Conservation (phyloP, 257 asterid genomes). For the Eucommia ulmoides region DNA sequence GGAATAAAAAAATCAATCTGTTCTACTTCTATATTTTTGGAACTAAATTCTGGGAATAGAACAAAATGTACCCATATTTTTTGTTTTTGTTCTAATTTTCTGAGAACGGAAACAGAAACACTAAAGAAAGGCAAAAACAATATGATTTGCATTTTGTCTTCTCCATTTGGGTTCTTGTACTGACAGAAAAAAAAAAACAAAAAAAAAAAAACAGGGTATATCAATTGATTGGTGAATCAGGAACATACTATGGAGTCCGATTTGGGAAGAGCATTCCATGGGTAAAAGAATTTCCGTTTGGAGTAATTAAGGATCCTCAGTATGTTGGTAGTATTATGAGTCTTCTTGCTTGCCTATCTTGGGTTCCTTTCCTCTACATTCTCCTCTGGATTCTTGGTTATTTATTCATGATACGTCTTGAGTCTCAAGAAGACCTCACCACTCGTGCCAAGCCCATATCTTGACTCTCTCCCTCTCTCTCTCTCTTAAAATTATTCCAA, state of each 20-base stretch:
- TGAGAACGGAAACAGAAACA: too few species aligned
- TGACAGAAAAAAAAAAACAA: too few species aligned
- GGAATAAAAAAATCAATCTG: too few species aligned
- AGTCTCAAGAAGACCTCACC: slow-evolving; percentile 62
- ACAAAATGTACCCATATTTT: too few species aligned
- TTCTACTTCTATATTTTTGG: too few species aligned
- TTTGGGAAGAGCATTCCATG: slow-evolving; percentile 79
- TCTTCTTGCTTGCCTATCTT: slow-evolving; percentile 60
- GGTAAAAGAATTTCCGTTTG: slow-evolving; percentile 82
- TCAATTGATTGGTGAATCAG: slow-evolving; percentile 81
- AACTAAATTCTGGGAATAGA: too few species aligned
- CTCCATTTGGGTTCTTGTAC: too few species aligned
- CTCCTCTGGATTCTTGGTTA: slow-evolving; percentile 66
- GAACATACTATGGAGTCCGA: slow-evolving; percentile 89
- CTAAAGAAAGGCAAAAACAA: too few species aligned
- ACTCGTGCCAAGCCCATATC: slow-evolving; percentile 67
- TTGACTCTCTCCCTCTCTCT: too few species aligned
- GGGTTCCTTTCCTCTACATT: slow-evolving; percentile 58
- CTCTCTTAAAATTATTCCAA: too few species aligned
- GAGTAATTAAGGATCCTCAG: slow-evolving; percentile 84
- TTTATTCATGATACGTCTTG: slow-evolving; percentile 48
- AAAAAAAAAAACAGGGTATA: slow-evolving; percentile 55
- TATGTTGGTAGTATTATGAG: slow-evolving; percentile 78
- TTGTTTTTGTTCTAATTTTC: too few species aligned
- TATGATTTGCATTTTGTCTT: too few species aligned